These are phyloP conservation scores for Hypomyces perniciosus DNA, from an alignment of 2,329 filamentous ascomycete species.

Conservation along the genomic window DNA sequence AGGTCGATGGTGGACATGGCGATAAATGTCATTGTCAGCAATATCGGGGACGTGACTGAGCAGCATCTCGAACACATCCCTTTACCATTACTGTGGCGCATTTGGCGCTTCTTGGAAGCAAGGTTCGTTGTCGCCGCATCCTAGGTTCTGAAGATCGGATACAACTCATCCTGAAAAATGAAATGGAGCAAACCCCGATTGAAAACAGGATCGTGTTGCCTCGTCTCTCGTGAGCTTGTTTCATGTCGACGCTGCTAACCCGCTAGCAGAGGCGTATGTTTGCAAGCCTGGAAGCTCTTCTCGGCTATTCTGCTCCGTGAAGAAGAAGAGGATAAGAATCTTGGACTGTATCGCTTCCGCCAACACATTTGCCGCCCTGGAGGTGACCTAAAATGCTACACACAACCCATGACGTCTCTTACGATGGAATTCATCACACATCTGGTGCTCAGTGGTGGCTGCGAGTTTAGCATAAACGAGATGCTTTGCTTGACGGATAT, in stretches of 20 bases:
- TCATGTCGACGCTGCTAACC: not conserved
- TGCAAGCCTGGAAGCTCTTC: conserved; percentile 37
- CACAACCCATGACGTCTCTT: conserved; percentile 30
- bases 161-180: not conserved
- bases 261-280: conserved; percentile 27
- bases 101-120: conserved; percentile 36
- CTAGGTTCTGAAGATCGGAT: not conserved
- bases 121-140: conserved; percentile 26
- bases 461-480: conserved; percentile 31
- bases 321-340: conserved; percentile 28
- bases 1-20: conserved; percentile 35
- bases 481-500: conserved; percentile 36
- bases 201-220: too few relatives aligned
- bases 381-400: conserved; percentile 30
- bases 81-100: conserved; percentile 27
- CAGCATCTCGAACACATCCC: conserved; percentile 32
- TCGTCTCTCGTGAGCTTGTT: not conserved
- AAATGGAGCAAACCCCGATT: too few relatives aligned
- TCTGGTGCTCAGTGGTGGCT: conserved; percentile 33
- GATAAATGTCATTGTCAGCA: conserved; percentile 31
- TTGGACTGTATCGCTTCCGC: conserved; percentile 34
- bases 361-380: conserved; percentile 34
- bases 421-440: conserved; percentile 36
- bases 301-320: conserved; percentile 28
- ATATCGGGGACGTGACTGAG: conserved; percentile 30